A percentile compares a stretch with the other conserved stretches of the same genome.
phyloP scores from a whole-genome alignment of 768 basidiomycete species.

The Pisolithus orientalis region DNA sequence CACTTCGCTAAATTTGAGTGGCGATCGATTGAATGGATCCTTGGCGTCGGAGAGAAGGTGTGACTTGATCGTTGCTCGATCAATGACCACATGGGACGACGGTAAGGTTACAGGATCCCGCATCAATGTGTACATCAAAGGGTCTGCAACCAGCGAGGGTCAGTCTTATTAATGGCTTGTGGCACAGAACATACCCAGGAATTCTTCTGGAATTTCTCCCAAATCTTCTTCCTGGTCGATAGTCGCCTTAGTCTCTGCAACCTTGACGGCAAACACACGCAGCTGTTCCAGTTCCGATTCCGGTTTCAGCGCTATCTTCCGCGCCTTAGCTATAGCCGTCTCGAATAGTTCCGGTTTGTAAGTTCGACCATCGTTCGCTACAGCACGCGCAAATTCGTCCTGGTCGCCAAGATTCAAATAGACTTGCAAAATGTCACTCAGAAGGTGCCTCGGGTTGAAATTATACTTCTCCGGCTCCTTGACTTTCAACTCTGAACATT shows the following conservation, averaged over 20 bases:
- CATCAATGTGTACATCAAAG: constrained; percentile 90
- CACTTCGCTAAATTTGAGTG: constrained; percentile 75
- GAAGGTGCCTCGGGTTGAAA: constrained; percentile 77
- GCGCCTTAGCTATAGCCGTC: constrained; percentile 60
- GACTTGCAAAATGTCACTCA: constrained; percentile 84
- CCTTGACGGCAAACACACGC: constrained; percentile 64
- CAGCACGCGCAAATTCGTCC: constrained; percentile 72
- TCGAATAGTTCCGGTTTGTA: constrained; percentile 84
- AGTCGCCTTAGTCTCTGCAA: constrained; percentile 74
- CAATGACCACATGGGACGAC: constrained; percentile 70
- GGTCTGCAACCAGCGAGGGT: constrained; percentile 45
- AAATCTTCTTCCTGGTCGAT: constrained; percentile 88
- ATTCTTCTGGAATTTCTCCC: constrained; percentile 93
- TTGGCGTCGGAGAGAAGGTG: constrained; percentile 86
- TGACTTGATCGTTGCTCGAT: constrained; percentile 90
- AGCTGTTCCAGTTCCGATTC: constrained; percentile 70
- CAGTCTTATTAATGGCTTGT: background rate
- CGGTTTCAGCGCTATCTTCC: constrained; percentile 61
- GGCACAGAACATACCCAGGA: constrained; percentile 56
- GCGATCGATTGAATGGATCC: constrained; percentile 93
- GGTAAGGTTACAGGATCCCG: constrained; percentile 90
- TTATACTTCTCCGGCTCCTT: constrained; percentile 82
- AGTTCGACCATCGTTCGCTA: constrained; percentile 92
- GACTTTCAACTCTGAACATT: constrained; percentile 80
- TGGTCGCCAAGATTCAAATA: constrained; percentile 84